These are phyloP conservation scores for Pestalotiopsis sp. DNA, from an alignment of 2,329 filamentous ascomycete genomes.

Conservation along the genomic window DNA sequence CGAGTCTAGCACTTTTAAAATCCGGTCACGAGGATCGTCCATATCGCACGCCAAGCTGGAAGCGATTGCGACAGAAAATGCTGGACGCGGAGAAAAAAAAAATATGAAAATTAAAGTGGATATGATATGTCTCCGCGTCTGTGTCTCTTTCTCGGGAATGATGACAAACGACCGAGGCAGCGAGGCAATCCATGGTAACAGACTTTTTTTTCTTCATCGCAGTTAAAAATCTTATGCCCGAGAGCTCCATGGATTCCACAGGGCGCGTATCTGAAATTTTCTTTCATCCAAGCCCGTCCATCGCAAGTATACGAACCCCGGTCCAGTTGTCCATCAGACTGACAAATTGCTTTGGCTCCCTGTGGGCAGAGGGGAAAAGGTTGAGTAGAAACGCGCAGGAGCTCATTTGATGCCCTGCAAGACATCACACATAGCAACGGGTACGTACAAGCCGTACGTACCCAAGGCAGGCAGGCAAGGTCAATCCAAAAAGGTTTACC, in stretches of 20 bases:
- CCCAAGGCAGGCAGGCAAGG: neutral
- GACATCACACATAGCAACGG: neutral
- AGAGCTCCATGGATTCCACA: neutral
- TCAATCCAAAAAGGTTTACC: neutral
- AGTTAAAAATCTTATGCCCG: neutral
- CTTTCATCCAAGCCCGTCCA: neutral
- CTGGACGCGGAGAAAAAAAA: neutral
- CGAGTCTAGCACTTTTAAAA: constrained; percentile 3
- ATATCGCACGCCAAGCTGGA: neutral
- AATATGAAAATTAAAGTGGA: neutral
- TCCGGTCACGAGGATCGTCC: neutral
- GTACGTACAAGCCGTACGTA: neutral
- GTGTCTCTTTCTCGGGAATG: neutral
- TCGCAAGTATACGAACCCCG: neutral
- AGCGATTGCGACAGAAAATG: neutral
- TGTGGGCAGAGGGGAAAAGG: neutral
- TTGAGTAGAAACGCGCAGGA: neutral
- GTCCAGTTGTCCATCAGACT: neutral
- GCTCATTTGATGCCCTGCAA: neutral
- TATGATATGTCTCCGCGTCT: neutral
- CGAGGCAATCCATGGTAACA: neutral
- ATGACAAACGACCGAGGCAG: neutral
- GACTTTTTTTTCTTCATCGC: neutral
- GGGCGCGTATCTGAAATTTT: neutral
- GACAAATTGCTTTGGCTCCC: neutral